phyloP scores from a whole-genome alignment of 2,329 filamentous ascomycete species.

The Gaeumannomyces tritici region DNA sequence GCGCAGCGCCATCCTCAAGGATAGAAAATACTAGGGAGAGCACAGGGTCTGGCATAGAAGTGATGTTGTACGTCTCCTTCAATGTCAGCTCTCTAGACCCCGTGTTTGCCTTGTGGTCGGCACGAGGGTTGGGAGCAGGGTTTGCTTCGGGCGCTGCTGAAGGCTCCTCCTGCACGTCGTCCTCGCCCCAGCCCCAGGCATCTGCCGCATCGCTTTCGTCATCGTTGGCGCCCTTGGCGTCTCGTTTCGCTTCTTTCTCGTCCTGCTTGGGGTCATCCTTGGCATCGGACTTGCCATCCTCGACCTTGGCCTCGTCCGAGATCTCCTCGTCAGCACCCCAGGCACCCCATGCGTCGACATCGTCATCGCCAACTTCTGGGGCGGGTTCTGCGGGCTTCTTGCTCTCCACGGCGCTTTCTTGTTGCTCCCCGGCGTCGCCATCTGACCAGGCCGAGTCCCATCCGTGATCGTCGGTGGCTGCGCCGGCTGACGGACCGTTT shows the following conservation, averaged over 20 bases:
- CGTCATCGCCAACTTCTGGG: slow-evolving; percentile 22
- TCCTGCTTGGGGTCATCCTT: slow-evolving; percentile 13
- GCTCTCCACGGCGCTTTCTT: slow-evolving; percentile 11
- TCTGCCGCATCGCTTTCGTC: slow-evolving; percentile 48
- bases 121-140: slow-evolving; percentile 5
- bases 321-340: slow-evolving; percentile 21
- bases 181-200: slow-evolving; percentile 79
- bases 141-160: slow-evolving; percentile 14
- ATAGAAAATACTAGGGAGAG: slow-evolving; percentile 54
- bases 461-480: slow-evolving; percentile 41
- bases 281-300: slow-evolving; percentile 18
- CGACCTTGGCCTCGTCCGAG: slow-evolving; percentile 4
- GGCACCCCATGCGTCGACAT: slow-evolving; percentile 24
- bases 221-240: slow-evolving; percentile 22
- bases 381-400: slow-evolving; percentile 10
- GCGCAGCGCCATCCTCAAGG: slow-evolving; percentile 48
- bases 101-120: slow-evolving; percentile 5
- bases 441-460: slow-evolving; percentile 80
- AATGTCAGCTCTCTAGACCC: slow-evolving; percentile 60
- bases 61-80: slow-evolving; percentile 80
- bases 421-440: slow-evolving; percentile 43
- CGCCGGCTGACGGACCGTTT: slow-evolving; percentile 34
- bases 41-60: slow-evolving; percentile 74
- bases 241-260: slow-evolving; percentile 7
- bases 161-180: slow-evolving; percentile 36